phyloP scores from a whole-genome alignment of 176 grass and related monocot species.

The Melocanna baccifera region DNA sequence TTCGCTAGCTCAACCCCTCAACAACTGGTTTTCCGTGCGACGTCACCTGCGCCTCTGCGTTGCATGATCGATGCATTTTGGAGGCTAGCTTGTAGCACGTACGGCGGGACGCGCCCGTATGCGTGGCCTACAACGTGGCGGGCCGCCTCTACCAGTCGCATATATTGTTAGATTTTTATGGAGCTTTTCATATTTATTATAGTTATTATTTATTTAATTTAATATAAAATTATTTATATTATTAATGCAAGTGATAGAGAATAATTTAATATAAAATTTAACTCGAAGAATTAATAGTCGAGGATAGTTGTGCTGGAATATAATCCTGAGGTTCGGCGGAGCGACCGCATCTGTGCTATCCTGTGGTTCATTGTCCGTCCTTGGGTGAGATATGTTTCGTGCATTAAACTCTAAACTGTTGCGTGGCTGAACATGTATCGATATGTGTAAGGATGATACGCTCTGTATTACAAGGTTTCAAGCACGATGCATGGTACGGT shows the following conservation, averaged over 20 bases:
- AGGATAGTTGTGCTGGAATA: no score
- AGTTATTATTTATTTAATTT: no score
- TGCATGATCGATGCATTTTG: neutral
- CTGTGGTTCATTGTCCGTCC: neutral
- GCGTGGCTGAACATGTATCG: no score
- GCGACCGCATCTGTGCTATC: neutral
- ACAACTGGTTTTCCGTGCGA: neutral
- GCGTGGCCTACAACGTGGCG: neutral
- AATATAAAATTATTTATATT: no score
- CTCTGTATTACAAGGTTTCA: neutral
- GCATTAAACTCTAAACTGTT: no score
- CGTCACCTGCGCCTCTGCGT: neutral
- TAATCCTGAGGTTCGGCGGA: neutral
- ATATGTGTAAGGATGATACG: no score
- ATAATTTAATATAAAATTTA: no score
- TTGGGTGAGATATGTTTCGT: no score
- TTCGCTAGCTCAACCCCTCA: neutral
- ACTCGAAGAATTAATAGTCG: no score
- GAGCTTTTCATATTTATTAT: no score
- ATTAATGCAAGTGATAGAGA: no score
- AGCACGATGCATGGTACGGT: neutral
- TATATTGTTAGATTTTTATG: no score
- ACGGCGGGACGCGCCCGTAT: neutral
- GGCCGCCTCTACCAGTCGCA: neutral
- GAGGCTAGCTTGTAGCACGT: neutral